Percentiles rank a stretch among this genome's conserved stretches.
phyloP scores from a whole-genome alignment of 306 rosid genomes.

The Pyrus pyrifolia region DNA sequence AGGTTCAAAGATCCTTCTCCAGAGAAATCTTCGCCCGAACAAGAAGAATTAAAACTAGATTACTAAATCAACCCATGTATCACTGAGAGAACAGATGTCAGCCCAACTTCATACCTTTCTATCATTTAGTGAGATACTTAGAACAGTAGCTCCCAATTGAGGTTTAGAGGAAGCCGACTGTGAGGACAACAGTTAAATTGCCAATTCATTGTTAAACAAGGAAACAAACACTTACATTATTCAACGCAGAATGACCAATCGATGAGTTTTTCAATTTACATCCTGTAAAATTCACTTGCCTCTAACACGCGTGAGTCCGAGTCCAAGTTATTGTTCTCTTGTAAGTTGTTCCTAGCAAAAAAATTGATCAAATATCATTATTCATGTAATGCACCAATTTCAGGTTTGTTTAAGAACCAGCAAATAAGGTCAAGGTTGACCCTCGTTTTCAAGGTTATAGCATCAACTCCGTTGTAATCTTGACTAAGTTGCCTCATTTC shows the following conservation, averaged over 20 bases:
- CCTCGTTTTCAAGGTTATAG: no score
- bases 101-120: constrained; percentile 12
- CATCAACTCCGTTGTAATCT: no score
- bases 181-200: constrained; percentile 12
- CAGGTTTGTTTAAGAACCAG: no score
- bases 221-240: not conserved
- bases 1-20: no score
- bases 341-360: constrained; percentile 7
- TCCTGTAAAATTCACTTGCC: constrained; percentile 17
- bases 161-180: constrained; percentile 27
- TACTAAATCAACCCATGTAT: not conserved
- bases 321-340: constrained; percentile 5
- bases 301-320: constrained; percentile 25
- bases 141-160: constrained; percentile 18
- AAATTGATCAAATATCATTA: no score
- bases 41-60: not conserved
- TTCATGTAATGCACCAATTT: no score
- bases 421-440: no score
- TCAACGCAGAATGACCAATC: not conserved
- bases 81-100: not conserved
- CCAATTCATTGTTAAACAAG: constrained; percentile 8
- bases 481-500: no score
- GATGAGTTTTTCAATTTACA: not conserved
- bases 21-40: no score
- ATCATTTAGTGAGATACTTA: constrained; percentile 9